These are phyloP conservation scores for Clarireedia hainanense DNA, from an alignment of 2,329 filamentous ascomycete species.

Conservation along the genomic window DNA sequence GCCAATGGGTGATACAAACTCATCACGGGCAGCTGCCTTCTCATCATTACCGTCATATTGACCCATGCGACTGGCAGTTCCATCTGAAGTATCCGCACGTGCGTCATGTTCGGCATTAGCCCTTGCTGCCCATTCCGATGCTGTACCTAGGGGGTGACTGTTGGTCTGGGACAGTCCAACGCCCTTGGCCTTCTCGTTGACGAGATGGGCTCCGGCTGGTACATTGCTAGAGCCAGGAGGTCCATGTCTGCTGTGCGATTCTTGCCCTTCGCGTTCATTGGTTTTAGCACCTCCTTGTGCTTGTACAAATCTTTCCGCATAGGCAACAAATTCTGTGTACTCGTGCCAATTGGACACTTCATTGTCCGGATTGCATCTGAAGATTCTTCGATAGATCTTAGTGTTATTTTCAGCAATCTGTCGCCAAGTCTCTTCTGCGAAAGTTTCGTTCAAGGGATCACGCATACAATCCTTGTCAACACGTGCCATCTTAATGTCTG, in stretches of 20 bases:
- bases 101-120: conserved; percentile 18
- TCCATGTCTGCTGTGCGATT: conserved; percentile 25
- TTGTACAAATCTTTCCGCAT: conserved; percentile 63
- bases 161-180: conserved; percentile 11
- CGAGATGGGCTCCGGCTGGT: background rate
- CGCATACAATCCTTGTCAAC: conserved; percentile 90
- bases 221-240: conserved; percentile 21
- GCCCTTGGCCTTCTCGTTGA: conserved; percentile 21
- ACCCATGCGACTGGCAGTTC: conserved; percentile 14
- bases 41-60: conserved; percentile 21
- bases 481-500: conserved; percentile 64
- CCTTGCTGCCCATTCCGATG: conserved; percentile 23
- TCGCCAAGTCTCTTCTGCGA: conserved; percentile 85
- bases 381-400: conserved; percentile 85
- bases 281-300: conserved; percentile 30
- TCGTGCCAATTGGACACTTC: conserved; percentile 90
- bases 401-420: conserved; percentile 89
- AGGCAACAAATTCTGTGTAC: conserved; percentile 54
- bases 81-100: conserved; percentile 11
- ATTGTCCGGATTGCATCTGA: conserved; percentile 94
- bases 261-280: conserved; percentile 26
- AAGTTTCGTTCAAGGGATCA: conserved; percentile 74
- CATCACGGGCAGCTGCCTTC: conserved; percentile 22
- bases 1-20: conserved; percentile 36
- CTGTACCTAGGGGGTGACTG: conserved; percentile 19